Percentiles rank a stretch among this genome's conserved stretches.
These are phyloP conservation scores for Rhytidiadelphus loreus DNA, from an alignment of 225 moss, liverwort and hornwort species.

Conservation along the genomic window DNA sequence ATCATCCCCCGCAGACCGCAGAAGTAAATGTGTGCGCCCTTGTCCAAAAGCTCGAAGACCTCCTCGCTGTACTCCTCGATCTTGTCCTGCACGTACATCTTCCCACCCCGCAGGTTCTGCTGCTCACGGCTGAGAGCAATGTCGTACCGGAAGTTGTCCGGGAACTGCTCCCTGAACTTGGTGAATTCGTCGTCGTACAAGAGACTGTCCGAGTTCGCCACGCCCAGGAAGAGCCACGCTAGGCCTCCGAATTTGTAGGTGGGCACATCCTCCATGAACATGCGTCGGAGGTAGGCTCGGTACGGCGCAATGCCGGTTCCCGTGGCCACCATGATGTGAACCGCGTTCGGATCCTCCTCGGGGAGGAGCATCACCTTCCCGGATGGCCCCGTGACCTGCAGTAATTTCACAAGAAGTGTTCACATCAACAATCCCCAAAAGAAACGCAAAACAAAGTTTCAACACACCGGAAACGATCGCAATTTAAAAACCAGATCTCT, in stretches of 20 bases:
- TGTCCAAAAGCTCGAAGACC: slow-evolving; percentile 64
- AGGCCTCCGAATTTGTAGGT: slow-evolving; percentile 79
- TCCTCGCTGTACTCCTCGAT: slow-evolving; percentile 92
- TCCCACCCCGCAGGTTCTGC: slow-evolving; percentile 56
- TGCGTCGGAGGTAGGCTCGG: slow-evolving; percentile 72
- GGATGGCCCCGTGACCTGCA: slow-evolving; percentile 78
- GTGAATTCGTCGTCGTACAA: slow-evolving; percentile 81
- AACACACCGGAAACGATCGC: not conserved
- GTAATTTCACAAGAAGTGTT: not conserved
- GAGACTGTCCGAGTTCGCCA: slow-evolving; percentile 82
- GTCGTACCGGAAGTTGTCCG: slow-evolving; percentile 88
- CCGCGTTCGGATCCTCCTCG: slow-evolving; percentile 64
- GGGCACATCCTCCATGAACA: slow-evolving; percentile 91
- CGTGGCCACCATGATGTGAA: slow-evolving; percentile 94
- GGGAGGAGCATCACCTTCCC: slow-evolving; percentile 90
- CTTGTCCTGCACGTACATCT: slow-evolving; percentile 98
- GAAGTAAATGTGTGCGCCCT: slow-evolving; percentile 97
- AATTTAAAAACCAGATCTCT: not conserved
- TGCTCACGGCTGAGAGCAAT: slow-evolving; percentile 88
- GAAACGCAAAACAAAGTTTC: not conserved
- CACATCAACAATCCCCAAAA: not conserved
- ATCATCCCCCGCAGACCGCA: slow-evolving; percentile 96
- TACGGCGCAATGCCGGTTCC: slow-evolving; percentile 98
- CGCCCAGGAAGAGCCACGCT: slow-evolving; percentile 92
- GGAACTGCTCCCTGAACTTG: slow-evolving; percentile 33